Evolutionary conservation across 495 filamentous ascomycete genomes (phyloP), one percentile per base, ranked within the genome.

Genomic region (Aspergillus funiculosus): DNA sequence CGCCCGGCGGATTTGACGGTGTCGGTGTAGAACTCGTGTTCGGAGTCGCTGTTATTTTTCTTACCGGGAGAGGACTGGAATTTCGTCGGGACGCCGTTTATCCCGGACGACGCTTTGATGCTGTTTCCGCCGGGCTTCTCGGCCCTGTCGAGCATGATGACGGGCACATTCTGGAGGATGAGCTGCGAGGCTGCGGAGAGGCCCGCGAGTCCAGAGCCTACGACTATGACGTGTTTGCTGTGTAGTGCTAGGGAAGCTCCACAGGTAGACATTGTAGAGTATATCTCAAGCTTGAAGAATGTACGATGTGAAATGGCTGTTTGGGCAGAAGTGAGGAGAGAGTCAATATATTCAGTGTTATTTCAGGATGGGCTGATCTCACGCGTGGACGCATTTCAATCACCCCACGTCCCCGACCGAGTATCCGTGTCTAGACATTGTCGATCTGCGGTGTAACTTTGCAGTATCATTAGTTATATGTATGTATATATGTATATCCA

Each of bases 81-180:
- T 11, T 61, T 59, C 0, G 76, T 79, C 10, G 69, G 68, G 0
- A 75, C 74, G 5, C 76, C 79, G 52, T 80, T 82, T 59, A 82
- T 82, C 3, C 78, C 77, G 0, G 77, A 80, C 0, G 77, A 79
- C 1, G 78, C 78, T 52, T 82, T 82, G 58, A 80, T 78, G 55
- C 66, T 73, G 51, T 82, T 82, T 6, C 78, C 77, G n/a, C 78
- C 78, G 0, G 77, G 76, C 46, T 76, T 78, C 8, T 68, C 42
- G 7, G 67, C 64, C 5, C 75, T 66, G 36, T 81, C 77, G n/a
- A 81, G 61, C 38, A 81, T 55, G 22, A 57, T 55, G 3, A 81
- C 76, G 0, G 63, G 43, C 8, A 73, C 56, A 18, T 67, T 66
- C 17, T 69, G 64, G 4, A 51, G 35, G 4, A 79, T 57, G 7